Percentiles rank a stretch among this genome's conserved stretches.
Evolutionary conservation across 208 protist genomes (phyloP).

Genomic region (Wallacemonas sp.): DNA sequence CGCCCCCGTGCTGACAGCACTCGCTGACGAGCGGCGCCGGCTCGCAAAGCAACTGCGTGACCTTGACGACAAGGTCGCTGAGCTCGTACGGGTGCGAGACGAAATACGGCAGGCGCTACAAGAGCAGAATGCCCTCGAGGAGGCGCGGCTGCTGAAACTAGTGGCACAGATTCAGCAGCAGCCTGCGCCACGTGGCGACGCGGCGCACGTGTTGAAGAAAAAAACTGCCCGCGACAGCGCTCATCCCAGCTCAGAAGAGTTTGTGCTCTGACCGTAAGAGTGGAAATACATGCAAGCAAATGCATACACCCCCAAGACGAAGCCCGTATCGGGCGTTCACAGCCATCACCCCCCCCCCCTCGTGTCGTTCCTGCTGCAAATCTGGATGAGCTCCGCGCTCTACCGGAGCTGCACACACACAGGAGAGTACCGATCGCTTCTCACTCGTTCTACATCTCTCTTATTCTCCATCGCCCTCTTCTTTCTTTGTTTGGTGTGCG

Average conservation of each 20-base stretch:
- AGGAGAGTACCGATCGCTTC: background rate
- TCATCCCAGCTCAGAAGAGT: constrained; percentile 12
- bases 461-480: background rate
- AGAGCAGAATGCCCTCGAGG: constrained; percentile 18
- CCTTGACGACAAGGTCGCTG: constrained; percentile 55
- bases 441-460: background rate
- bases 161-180: background rate
- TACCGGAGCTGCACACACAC: background rate
- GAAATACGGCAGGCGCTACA: constrained; percentile 55
- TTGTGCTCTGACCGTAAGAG: constrained; percentile 26
- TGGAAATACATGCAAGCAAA: too few relatives aligned
- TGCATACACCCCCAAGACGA: too few relatives aligned
- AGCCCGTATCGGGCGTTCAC: too few relatives aligned
- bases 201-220: too few relatives aligned
- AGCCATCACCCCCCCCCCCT: too few relatives aligned
- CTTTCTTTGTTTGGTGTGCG: background rate
- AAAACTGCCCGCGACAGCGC: background rate
- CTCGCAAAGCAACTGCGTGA: constrained; percentile 37
- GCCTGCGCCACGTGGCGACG: too few relatives aligned
- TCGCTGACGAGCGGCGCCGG: constrained; percentile 46
- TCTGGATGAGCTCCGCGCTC: too few relatives aligned
- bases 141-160: constrained; percentile 1
- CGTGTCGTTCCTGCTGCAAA: too few relatives aligned
- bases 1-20: constrained; percentile 45
- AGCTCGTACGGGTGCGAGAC: constrained; percentile 61